Base-by-base conservation (phyloP, 257 asterid species). In the Linderniella brevidens region DNA sequence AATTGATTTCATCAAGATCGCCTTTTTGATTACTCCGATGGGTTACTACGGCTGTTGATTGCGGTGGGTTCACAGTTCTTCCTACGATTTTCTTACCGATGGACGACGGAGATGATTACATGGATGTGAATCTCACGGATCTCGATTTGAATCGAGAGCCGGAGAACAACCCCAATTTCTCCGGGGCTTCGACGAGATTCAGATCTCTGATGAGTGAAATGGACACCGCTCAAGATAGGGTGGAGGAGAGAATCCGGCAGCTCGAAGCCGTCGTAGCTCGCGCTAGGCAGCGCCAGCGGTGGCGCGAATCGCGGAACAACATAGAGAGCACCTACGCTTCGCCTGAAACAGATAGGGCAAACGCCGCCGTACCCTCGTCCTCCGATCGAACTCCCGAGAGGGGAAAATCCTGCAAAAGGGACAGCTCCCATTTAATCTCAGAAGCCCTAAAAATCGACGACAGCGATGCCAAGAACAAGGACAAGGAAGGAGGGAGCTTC, bases 141-240 rank as follows among this genome's bases (percentile, higher is more conserved):
- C 86, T 78, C 58, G 88, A 80, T 74, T 80, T 80, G 76, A 80
- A 82, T 70, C 92, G 71, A 66, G 92, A 71, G 42, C 88, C 92
- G 4, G 9, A 38, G 19, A 72, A 66, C 51, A 72, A 66, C 51
- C 73, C 55, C 29, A 56, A 79, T 46, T 48, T 59, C 60, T 75
- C 55, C 54, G 58, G 82, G 53, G 68, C 51, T 46, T 50, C 61
- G 17, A 63, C 61, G 17, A 63, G 79, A 41, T 62, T 68, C 25
- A 76, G 77, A 48, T 75, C 83, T 46, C 32, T 72, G 49, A 42
- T 72, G 68, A 66, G 60, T 63, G 90, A 72, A 38, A 55, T 75
- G 66, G 90, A 68, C 54, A 60, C 70, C 51, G 68, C 76, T 42
- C 79, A 81, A 53, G 74, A 54, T 48, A 69, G 78, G 73, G 80